These are phyloP conservation scores for Exophiala lecanii-corni DNA, from an alignment of 2,329 filamentous ascomycete species.

Conservation along the genomic window DNA sequence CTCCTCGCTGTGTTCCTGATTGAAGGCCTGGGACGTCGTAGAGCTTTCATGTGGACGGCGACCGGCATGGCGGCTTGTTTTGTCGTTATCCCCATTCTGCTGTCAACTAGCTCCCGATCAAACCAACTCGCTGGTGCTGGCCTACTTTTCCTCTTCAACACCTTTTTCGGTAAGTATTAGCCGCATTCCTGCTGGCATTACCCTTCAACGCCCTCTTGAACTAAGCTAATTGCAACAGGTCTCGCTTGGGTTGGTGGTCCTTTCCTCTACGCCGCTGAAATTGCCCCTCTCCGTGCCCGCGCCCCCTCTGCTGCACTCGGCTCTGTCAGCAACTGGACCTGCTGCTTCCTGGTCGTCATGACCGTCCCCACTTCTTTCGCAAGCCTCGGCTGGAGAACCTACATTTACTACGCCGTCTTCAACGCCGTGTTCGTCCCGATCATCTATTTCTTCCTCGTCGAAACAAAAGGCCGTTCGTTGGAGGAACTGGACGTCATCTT, in stretches of 20 bases:
- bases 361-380: conserved; percentile 47
- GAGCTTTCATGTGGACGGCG: conserved; percentile 68
- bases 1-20: conserved; percentile 49
- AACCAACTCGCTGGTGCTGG: conserved; percentile 6
- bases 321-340: conserved; percentile 60
- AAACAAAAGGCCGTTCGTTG: conserved; percentile 41
- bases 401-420: conserved; percentile 47
- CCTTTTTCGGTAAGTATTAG: conserved; percentile 2
- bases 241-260: conserved; percentile 51
- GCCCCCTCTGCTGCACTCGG: conserved; percentile 60
- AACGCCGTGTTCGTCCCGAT: conserved; percentile 43
- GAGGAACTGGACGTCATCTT: conserved; percentile 37
- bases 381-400: conserved; percentile 45
- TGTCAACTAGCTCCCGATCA: conserved; percentile 6
- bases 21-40: conserved; percentile 53
- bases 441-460: conserved; percentile 37
- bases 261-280: conserved; percentile 56
- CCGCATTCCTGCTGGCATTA: neutral
- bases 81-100: conserved; percentile 46
- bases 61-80: conserved; percentile 62
- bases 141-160: conserved; percentile 7
- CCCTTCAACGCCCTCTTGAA: neutral
- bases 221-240: neutral
- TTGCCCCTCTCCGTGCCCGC: conserved; percentile 59
- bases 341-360: conserved; percentile 45